These are phyloP conservation scores for Epichloe brachyelytri DNA, from an alignment of 2,329 filamentous ascomycete species.

Conservation along the genomic window DNA sequence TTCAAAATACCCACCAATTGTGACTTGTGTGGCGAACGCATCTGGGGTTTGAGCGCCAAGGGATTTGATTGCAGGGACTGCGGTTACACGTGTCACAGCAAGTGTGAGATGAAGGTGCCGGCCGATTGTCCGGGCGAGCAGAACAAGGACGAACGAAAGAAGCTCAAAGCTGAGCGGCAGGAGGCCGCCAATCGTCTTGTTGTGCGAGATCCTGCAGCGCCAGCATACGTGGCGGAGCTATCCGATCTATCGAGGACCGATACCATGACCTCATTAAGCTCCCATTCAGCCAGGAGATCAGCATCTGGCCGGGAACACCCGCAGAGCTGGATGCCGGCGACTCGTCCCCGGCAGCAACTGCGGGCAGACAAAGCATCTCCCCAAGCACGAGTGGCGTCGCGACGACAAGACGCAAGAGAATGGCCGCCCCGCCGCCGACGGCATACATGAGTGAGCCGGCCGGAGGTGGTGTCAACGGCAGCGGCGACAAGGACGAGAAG, in stretches of 20 bases:
- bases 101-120: constrained; percentile 98
- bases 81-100: constrained; percentile 95
- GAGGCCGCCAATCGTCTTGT: constrained; percentile 55
- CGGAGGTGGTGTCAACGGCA: constrained; percentile 33
- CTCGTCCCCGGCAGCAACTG: constrained; percentile 12
- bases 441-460: constrained; percentile 63
- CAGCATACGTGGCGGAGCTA: constrained; percentile 42
- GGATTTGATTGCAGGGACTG: constrained; percentile 94
- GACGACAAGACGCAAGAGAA: constrained; percentile 41
- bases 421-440: constrained; percentile 77
- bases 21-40: constrained; percentile 88
- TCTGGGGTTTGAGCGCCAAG: constrained; percentile 94
- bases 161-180: constrained; percentile 76
- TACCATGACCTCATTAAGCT: constrained; percentile 83
- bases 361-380: constrained; percentile 15
- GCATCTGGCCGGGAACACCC: constrained; percentile 33
- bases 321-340: constrained; percentile 31
- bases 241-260: constrained; percentile 64
- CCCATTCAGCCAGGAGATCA: constrained; percentile 60
- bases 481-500: constrained; percentile 29
- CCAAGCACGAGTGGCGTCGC: constrained; percentile 15
- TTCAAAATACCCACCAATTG: constrained; percentile 99
- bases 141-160: constrained; percentile 90
- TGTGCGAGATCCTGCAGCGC: constrained; percentile 28
- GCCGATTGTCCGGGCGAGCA: constrained; percentile 91